Evolutionary conservation across 345 rosid species (phyloP).

Genomic region (Excoecaria cochinchinensis): DNA sequence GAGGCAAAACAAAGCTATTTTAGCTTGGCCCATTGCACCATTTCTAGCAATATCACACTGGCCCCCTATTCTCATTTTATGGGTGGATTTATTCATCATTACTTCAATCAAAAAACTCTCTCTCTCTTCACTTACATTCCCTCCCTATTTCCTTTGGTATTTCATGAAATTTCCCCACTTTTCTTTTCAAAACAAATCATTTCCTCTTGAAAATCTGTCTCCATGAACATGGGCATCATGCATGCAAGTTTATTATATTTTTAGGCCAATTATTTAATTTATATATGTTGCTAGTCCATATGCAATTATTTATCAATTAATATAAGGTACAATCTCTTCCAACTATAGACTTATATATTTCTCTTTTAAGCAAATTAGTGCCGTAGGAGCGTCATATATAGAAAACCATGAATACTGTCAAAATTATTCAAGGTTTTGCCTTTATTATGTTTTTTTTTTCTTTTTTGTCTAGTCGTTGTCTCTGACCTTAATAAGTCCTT

Average conservation of each 20-base stretch:
- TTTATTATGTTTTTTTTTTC: not conserved
- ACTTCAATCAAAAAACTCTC: constrained; percentile 47
- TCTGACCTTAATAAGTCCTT: not conserved
- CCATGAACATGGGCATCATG: constrained; percentile 30
- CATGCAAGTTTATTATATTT: constrained; percentile 21
- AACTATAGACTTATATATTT: not conserved
- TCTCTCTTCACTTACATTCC: not conserved
- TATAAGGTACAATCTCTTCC: not conserved
- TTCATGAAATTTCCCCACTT: constrained; percentile 21
- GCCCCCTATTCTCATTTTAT: constrained; percentile 15
- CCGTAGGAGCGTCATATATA: not conserved
- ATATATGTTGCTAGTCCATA: not conserved
- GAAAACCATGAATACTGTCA: constrained; percentile 14
- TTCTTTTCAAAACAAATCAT: constrained; percentile 60
- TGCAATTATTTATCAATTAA: not conserved
- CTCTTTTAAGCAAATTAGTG: not conserved
- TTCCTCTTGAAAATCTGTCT: constrained; percentile 72
- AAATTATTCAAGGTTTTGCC: constrained; percentile 1
- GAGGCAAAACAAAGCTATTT: constrained; percentile 23
- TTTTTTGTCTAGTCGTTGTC: constrained; percentile 17
- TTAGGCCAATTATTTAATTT: not conserved
- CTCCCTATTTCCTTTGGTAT: constrained; percentile 18
- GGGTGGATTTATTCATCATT: constrained; percentile 64
- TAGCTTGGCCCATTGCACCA: constrained; percentile 24
- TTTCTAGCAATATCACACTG: constrained; percentile 38